phyloP scores from a whole-genome alignment of 441 rosid species.

The Gossypium davidsonii region DNA sequence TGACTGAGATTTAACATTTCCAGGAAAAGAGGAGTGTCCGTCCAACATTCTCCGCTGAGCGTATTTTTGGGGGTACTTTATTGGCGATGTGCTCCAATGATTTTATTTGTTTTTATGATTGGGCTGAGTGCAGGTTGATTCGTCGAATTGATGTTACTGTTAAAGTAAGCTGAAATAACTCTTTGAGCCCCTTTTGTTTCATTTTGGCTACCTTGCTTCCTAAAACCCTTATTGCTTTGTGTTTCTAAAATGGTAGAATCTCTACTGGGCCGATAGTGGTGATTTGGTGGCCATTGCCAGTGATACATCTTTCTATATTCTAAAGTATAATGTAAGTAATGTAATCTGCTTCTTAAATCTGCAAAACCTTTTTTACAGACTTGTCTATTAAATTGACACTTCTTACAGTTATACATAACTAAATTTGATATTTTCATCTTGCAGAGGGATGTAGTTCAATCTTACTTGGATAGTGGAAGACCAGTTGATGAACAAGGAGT shows the following conservation, averaged over 20 bases:
- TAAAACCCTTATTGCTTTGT: constrained; percentile 13
- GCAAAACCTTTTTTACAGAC: neutral
- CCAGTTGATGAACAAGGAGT: constrained; percentile 92
- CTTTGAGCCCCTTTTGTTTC: constrained; percentile 11
- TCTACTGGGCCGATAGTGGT: constrained; percentile 99
- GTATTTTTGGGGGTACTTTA: constrained; percentile 76
- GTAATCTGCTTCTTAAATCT: neutral
- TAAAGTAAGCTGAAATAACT: constrained; percentile 52
- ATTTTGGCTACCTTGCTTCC: constrained; percentile 13
- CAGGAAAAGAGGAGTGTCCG: constrained; percentile 92
- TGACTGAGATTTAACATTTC: constrained; percentile 25
- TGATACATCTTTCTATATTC: constrained; percentile 93
- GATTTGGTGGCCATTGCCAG: constrained; percentile 95
- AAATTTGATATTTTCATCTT: constrained; percentile 23
- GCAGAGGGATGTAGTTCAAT: constrained; percentile 82
- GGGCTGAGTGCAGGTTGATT: constrained; percentile 96
- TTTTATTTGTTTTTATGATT: constrained; percentile 95
- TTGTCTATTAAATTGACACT: constrained; percentile 3
- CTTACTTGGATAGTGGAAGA: constrained; percentile 79
- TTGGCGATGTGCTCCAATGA: constrained; percentile 97
- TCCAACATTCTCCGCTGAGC: constrained; percentile 95
- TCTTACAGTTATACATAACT: constrained; percentile 9
- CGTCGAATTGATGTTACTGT: constrained; percentile 92
- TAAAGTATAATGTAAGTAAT: constrained; percentile 73
- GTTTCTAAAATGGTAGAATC: constrained; percentile 51